Base-by-base conservation (phyloP, 306 rosid genomes). In the Astragalus glycyphyllos region DNA sequence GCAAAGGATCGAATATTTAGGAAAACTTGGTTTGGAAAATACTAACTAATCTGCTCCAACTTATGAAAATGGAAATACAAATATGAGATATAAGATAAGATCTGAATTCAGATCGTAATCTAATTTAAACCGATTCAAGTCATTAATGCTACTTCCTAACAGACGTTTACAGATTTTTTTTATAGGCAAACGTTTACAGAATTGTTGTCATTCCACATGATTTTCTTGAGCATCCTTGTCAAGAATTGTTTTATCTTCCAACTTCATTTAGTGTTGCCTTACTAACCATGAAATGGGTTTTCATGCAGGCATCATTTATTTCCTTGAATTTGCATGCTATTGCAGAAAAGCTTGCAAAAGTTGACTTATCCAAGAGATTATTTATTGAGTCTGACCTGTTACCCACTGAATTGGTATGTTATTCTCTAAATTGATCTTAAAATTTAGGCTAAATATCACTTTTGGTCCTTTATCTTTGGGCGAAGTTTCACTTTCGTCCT, bases 241-340 rank as follows among this genome's bases (percentile, higher is more conserved):
- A 9, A 53, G 58, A 20, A 34, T 17, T 4, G 35, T 20, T 47
- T 58, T 67, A 41, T 58, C 31, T 8, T 64, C 81, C 61, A 29
- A 62, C 37, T 41, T 26, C 38, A 47, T 57, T 56, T 15, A 31
- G 29, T 63, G 69, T 48, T 54, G 57, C 47, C 48, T 50, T 69
- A 63, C 65, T 64, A 50, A 61, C 50, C 73, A 50, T 49, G 77
- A 72, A 13, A 11, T 54, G 37, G 57, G 44, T 78, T 70, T 56
- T 60, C 23, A 58, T 74, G 77, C 86, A 89, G 98, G 93, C 88
- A 38, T 71, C 96, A 11, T 86, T 90, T 77, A 88, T 86, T 29
- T 90, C 92, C 62, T 73, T 92, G 86, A 90, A 90, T 82, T 83
- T 92, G 90, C 81, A 79, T 46, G 84, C 85, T 55, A 74, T 90